Percentiles rank a stretch among this genome's conserved stretches.
These are phyloP conservation scores for Plasmodium adleri DNA, from an alignment of 169 alveolate species.

Conservation along the genomic window DNA sequence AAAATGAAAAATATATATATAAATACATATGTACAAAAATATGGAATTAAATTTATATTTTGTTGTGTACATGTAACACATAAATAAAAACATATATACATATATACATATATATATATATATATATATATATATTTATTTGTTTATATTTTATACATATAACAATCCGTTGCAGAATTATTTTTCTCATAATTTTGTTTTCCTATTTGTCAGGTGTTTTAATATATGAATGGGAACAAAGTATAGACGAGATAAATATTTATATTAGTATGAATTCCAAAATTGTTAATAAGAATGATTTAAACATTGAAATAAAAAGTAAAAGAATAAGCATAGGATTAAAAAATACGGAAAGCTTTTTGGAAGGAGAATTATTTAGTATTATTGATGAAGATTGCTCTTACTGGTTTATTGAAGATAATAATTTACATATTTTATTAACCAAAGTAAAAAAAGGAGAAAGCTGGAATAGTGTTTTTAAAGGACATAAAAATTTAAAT, in stretches of 20 bases:
- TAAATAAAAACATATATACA: not conserved
- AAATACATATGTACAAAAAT: not conserved
- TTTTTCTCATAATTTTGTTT: not conserved
- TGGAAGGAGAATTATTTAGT: constrained; percentile 64
- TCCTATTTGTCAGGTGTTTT: constrained; percentile 26
- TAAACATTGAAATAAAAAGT: constrained; percentile 43
- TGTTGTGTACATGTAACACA: not conserved
- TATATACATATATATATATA: too few species aligned
- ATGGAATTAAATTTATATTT: not conserved
- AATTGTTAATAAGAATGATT: constrained; percentile 38
- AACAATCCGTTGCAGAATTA: too few species aligned
- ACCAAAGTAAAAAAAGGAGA: constrained; percentile 68
- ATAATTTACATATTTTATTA: constrained; percentile 58
- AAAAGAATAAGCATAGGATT: constrained; percentile 56
- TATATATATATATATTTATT: too few species aligned
- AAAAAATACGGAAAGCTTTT: constrained; percentile 41
- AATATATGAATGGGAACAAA: constrained; percentile 74
- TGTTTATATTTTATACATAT: too few species aligned
- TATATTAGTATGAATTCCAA: constrained; percentile 43
- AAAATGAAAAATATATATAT: not conserved
- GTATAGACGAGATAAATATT: constrained; percentile 61
- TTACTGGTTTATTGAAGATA: constrained; percentile 75
- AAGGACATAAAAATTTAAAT: constrained; percentile 67
- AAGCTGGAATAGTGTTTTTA: constrained; percentile 64
- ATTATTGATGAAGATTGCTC: constrained; percentile 66